These are phyloP conservation scores for Iris pallida DNA, from an alignment of 116 monocot genomes.

Conservation along the genomic window DNA sequence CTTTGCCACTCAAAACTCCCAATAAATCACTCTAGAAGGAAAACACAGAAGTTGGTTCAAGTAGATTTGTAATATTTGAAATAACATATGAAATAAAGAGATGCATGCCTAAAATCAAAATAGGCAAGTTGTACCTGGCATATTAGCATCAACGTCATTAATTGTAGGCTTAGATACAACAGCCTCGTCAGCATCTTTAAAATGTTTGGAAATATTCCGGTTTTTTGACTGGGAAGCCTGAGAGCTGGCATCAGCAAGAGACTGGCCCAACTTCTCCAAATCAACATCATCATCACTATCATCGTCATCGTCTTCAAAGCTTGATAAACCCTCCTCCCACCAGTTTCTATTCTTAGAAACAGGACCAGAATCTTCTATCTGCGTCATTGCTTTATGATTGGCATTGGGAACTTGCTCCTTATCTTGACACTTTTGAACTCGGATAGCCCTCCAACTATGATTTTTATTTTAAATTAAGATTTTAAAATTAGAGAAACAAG, in stretches of 20 bases:
- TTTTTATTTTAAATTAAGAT: conserved; percentile 2
- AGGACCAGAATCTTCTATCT: conserved; percentile 13
- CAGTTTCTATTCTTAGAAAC: conserved; percentile 1
- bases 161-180: conserved; percentile 21
- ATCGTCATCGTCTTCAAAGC: conserved; percentile 16
- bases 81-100: not conserved
- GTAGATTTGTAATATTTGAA: not conserved
- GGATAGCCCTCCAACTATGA: conserved; percentile 76
- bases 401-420: not conserved
- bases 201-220: conserved; percentile 23
- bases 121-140: conserved; percentile 40
- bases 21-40: not conserved
- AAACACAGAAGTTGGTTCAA: not conserved
- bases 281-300: conserved; percentile 48
- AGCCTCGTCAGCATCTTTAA: conserved; percentile 22
- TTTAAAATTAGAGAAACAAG: not conserved
- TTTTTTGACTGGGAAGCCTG: conserved; percentile 48
- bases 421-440: conserved; percentile 50
- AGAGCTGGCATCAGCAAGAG: conserved; percentile 46
- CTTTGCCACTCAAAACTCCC: not conserved
- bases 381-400: conserved; percentile 2
- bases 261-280: conserved; percentile 49
- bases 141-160: conserved; percentile 13
- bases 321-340: conserved; percentile 2
- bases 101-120: not conserved